Base-by-base conservation (phyloP, 2,329 filamentous ascomycete species). In the Pseudogymnoascus sp. region DNA sequence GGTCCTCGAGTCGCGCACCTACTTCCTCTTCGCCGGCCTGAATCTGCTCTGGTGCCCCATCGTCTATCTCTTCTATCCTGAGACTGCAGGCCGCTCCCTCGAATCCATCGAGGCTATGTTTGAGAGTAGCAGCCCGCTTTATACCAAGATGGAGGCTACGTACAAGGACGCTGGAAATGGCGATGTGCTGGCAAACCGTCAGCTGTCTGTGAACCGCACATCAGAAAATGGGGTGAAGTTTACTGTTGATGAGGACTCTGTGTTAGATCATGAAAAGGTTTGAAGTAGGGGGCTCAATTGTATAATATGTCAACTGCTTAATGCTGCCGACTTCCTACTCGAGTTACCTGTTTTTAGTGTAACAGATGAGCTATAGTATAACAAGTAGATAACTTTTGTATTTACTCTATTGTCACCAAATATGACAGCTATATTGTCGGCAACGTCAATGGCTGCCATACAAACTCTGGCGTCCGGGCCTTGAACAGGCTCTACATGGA, bases 81-180 rank as follows among this genome's bases (percentile, higher is more conserved):
- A 79, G 64, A 77, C 75, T 0, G 70, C 75, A 2, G 73, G 75
- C 59, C 74, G 79, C n/a, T 80, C 79, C 4, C 73, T 82, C 3
- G 80, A 82, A 66, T 79, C 78, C 2, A 81, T 82, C 42, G 77
- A 81, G 37, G 72, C 75, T 0, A 73, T 83, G 42, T 83, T 83
- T 69, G 77, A 78, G 2, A 76, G 74, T n/a, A 65, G 74, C 12
- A 79, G 76, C 65, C 74, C 77, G 7, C 79, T 80, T 4, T 63
- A 63, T 59, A 61, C n/a, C 25, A 61, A 60, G 18, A 66, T 66
- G 63, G 65, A 66, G 31, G 61, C 33, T 7, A 38, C 62, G 28
- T 66, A 66, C 62, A 40, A 33, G 38, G 61, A 59, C 18, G 62
- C 40, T 31, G 64, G 64, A 35, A 35, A 66, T 33, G 60, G 60